A percentile compares a stretch with the other conserved stretches of the same genome.
Evolutionary conservation across 2,329 filamentous ascomycete species (phyloP).

Genomic region (Tolypocladium inflatum): DNA sequence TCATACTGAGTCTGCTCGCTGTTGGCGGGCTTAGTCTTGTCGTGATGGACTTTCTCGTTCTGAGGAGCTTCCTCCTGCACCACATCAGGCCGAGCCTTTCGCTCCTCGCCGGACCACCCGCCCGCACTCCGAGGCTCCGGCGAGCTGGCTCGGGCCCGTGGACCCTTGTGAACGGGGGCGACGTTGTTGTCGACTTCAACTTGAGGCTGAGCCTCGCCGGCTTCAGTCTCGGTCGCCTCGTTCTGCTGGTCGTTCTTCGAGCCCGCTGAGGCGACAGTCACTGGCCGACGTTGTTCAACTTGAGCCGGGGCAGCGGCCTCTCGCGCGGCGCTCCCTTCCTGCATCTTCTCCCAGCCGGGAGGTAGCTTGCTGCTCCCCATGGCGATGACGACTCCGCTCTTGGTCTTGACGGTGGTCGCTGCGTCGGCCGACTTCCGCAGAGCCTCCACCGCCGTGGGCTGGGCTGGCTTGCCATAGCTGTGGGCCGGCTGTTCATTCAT

Average conservation of each 20-base stretch:
- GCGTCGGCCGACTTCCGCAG: slow-evolving; percentile 18
- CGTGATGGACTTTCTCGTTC: background rate
- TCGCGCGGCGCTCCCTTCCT: background rate
- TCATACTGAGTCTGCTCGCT: background rate
- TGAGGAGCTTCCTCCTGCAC: background rate
- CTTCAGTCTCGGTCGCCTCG: background rate
- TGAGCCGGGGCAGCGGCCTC: background rate
- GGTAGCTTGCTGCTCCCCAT: slow-evolving; percentile 8
- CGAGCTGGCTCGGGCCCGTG: background rate
- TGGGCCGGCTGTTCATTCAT: background rate
- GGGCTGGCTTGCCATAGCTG: background rate
- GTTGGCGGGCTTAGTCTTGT: background rate
- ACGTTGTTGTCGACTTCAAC: background rate
- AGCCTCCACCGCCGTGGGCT: slow-evolving; percentile 8
- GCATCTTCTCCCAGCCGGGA: background rate
- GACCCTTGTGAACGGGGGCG: background rate
- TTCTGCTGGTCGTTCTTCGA: background rate
- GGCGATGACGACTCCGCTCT: slow-evolving; percentile 7
- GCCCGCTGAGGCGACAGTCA: background rate
- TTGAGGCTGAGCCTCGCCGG: too few relatives aligned
- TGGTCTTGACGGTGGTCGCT: slow-evolving; percentile 5
- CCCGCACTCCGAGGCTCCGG: background rate
- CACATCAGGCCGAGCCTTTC: background rate
- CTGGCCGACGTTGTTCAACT: background rate
- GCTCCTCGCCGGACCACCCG: background rate